These are phyloP conservation scores for Ganoderma resinaceum DNA, from an alignment of 1,284 basidiomycete species.

Conservation along the genomic window DNA sequence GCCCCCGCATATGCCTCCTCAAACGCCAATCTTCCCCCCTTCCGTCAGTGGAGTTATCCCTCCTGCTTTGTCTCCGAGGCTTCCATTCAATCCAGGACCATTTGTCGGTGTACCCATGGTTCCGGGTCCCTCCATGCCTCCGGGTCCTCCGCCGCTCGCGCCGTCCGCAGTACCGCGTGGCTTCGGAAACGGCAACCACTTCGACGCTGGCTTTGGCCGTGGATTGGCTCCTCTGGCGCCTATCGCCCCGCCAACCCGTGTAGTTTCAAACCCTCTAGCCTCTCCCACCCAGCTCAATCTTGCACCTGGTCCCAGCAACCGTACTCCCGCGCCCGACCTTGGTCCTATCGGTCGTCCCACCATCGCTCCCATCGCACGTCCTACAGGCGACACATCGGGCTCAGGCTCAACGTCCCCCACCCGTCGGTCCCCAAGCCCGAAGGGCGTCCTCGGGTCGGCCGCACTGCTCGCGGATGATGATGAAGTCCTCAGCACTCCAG, in stretches of 20 bases:
- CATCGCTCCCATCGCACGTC: constrained; percentile 51
- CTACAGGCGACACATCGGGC: constrained; percentile 50
- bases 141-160: constrained; percentile 52
- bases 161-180: constrained; percentile 61
- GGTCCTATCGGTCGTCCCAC: constrained; percentile 68
- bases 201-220: constrained; percentile 55
- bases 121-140: constrained; percentile 50
- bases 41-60: constrained; percentile 46
- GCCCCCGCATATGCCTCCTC: constrained; percentile 36
- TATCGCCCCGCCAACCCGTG: constrained; percentile 55
- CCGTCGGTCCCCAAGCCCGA: constrained; percentile 74
- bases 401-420: constrained; percentile 70
- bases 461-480: constrained; percentile 80
- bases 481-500: constrained; percentile 67
- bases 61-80: constrained; percentile 56
- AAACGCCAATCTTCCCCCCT: constrained; percentile 56
- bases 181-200: constrained; percentile 54
- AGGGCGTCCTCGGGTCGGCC: constrained; percentile 76
- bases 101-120: constrained; percentile 45
- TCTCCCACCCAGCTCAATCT: constrained; percentile 47
- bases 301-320: constrained; percentile 44
- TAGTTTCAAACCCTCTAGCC: constrained; percentile 42
- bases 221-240: constrained; percentile 51
- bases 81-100: constrained; percentile 53
- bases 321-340: constrained; percentile 47